phyloP scores from a whole-genome alignment of 371 early-diverging fungal genomes.

The Lichtheimia ramosa region DNA sequence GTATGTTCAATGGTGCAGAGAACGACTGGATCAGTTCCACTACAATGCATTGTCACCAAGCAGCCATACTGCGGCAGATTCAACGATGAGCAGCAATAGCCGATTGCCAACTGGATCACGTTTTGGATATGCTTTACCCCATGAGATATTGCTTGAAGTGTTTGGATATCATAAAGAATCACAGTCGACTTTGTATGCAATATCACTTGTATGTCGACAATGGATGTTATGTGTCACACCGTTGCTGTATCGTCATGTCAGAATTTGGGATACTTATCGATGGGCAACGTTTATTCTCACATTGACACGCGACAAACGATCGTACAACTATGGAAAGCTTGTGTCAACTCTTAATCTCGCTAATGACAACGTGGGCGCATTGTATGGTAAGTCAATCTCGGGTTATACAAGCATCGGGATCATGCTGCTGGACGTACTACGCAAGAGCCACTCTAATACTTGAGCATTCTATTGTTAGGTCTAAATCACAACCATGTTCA shows the following conservation, averaged over 20 bases:
- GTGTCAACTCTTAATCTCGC: slow-evolving; percentile 36
- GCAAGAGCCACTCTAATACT: neutral
- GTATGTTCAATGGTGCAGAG: slow-evolving; percentile 9
- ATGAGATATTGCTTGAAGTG: slow-evolving; percentile 49
- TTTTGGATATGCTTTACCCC: slow-evolving; percentile 32
- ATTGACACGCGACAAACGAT: slow-evolving; percentile 38
- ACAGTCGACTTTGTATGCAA: slow-evolving; percentile 40
- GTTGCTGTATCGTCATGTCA: slow-evolving; percentile 50
- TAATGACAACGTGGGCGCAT: slow-evolving; percentile 11
- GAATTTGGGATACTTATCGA: slow-evolving; percentile 50
- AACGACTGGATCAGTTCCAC: neutral
- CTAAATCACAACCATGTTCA: neutral
- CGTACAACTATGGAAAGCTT: slow-evolving; percentile 33
- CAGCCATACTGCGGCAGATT: neutral
- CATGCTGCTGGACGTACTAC: neutral
- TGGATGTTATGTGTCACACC: slow-evolving; percentile 59
- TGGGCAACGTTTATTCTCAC: slow-evolving; percentile 67
- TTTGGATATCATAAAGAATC: slow-evolving; percentile 30
- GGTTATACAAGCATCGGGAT: neutral
- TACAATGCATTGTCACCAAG: neutral
- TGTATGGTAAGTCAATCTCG: no score
- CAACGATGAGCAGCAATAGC: neutral
- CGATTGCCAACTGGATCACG: slow-evolving; percentile 4
- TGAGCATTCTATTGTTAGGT: neutral
- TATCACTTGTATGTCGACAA: slow-evolving; percentile 51